A percentile compares a stretch with the other conserved stretches of the same genome.
These are phyloP conservation scores for Echinosophora koreensis DNA, from an alignment of 306 rosid genomes.

Conservation along the genomic window DNA sequence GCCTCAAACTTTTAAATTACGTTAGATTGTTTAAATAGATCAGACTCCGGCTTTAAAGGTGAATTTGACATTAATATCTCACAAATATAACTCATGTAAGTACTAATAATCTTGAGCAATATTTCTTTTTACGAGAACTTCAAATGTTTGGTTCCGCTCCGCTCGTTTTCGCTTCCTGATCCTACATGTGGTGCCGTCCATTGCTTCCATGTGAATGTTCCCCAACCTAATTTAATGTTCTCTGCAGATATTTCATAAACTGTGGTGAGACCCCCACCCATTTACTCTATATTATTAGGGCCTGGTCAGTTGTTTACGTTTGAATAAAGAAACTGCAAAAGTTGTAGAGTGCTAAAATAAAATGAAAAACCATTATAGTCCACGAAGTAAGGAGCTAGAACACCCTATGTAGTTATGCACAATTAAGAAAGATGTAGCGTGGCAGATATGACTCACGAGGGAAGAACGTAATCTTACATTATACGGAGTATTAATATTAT, in stretches of 20 bases:
- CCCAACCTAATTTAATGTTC: not conserved
- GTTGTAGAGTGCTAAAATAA: not conserved
- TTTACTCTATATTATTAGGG: not conserved
- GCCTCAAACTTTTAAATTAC: no score
- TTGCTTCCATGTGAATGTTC: conserved; percentile 11
- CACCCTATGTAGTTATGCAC: conserved; percentile 49
- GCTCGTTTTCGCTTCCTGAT: no score
- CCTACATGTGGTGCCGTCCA: not conserved
- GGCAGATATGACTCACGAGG: conserved; percentile 36
- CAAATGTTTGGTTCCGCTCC: no score
- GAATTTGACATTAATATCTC: no score
- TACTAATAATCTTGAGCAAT: no score
- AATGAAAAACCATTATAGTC: conserved; percentile 37
- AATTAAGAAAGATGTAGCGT: conserved; percentile 45
- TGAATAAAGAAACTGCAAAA: not conserved
- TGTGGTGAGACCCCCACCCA: not conserved
- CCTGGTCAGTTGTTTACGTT: not conserved
- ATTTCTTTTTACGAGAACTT: no score
- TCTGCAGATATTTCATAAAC: not conserved
- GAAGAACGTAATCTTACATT: not conserved
- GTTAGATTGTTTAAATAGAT: no score
- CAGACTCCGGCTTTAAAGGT: no score
- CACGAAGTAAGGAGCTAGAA: conserved; percentile 48
- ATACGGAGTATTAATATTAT: not conserved
- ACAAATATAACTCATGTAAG: no score